phyloP scores from a whole-genome alignment of 345 rosid genomes.

The Brassica incana region DNA sequence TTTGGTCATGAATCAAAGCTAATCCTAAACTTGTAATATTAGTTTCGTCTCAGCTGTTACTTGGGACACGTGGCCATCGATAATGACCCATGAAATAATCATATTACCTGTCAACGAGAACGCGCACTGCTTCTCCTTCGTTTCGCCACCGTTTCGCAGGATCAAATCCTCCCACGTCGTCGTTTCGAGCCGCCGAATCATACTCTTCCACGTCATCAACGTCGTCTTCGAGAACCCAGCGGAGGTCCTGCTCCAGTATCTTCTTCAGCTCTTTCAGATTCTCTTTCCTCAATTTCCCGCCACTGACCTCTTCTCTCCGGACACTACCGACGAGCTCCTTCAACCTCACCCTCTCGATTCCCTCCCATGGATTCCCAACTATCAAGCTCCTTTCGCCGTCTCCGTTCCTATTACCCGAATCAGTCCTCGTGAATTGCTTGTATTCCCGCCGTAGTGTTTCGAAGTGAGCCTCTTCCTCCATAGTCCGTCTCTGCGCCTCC shows the following conservation, averaged over 20 bases:
- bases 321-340: slow-evolving; percentile 55
- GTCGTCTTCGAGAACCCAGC: slow-evolving; percentile 87
- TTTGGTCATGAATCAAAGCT: background rate
- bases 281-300: slow-evolving; percentile 50
- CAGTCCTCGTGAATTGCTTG: slow-evolving; percentile 51
- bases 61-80: too few relatives aligned
- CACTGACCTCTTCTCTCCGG: slow-evolving; percentile 44
- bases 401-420: slow-evolving; percentile 28
- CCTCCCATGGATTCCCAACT: slow-evolving; percentile 91
- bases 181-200: slow-evolving; percentile 11
- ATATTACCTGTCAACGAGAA: slow-evolving; percentile 63
- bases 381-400: slow-evolving; percentile 22
- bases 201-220: slow-evolving; percentile 49
- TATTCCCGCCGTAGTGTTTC: slow-evolving; percentile 57
- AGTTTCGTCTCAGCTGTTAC: too few relatives aligned
- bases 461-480: slow-evolving; percentile 25
- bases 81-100: background rate
- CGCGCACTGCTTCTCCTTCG: slow-evolving; percentile 66
- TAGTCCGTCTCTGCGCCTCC: slow-evolving; percentile 46
- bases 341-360: slow-evolving; percentile 59
- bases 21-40: too few relatives aligned
- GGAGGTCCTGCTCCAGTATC: slow-evolving; percentile 67
- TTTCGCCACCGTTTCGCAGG: slow-evolving; percentile 58
- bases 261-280: slow-evolving; percentile 67
- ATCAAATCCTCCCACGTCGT: slow-evolving; percentile 36